These are phyloP conservation scores for Favolaschia claudopus DNA, from an alignment of 768 basidiomycete genomes.

Conservation along the genomic window DNA sequence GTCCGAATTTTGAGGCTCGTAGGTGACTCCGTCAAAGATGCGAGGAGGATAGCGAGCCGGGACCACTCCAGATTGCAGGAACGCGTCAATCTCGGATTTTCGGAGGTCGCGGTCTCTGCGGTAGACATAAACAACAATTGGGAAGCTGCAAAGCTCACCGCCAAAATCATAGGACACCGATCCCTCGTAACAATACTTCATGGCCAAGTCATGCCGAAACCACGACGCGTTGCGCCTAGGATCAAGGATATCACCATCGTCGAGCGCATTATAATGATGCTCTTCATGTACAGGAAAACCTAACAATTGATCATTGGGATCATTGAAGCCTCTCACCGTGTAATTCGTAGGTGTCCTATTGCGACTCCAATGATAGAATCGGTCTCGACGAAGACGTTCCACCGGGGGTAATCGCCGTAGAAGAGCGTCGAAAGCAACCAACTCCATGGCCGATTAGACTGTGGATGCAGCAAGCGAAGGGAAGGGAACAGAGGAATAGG, in stretches of 20 bases:
- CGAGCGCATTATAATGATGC: too few relatives aligned
- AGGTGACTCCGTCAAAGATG: neutral
- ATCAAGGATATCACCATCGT: neutral
- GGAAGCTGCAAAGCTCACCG: neutral
- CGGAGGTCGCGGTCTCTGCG: neutral
- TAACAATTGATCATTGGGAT: neutral
- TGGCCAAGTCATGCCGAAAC: neutral
- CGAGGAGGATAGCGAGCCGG: neutral
- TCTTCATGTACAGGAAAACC: neutral
- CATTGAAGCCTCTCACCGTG: neutral
- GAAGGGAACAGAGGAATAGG: too few relatives aligned
- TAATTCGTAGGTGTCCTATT: neutral
- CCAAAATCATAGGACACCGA: neutral
- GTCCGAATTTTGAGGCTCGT: neutral
- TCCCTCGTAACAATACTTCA: neutral
- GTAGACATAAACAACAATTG: neutral
- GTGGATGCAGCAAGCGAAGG: too few relatives aligned
- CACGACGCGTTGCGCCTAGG: neutral
- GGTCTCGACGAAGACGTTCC: too few relatives aligned
- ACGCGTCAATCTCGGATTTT: neutral
- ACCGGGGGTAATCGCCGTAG: too few relatives aligned
- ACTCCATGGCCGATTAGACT: too few relatives aligned
- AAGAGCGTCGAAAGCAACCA: too few relatives aligned
- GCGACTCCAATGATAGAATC: too few relatives aligned
- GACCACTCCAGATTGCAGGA: neutral